Percentiles rank a stretch among this genome's conserved stretches.
Conservation (phyloP, 257 asterid species). For the Asclepias syriaca region DNA sequence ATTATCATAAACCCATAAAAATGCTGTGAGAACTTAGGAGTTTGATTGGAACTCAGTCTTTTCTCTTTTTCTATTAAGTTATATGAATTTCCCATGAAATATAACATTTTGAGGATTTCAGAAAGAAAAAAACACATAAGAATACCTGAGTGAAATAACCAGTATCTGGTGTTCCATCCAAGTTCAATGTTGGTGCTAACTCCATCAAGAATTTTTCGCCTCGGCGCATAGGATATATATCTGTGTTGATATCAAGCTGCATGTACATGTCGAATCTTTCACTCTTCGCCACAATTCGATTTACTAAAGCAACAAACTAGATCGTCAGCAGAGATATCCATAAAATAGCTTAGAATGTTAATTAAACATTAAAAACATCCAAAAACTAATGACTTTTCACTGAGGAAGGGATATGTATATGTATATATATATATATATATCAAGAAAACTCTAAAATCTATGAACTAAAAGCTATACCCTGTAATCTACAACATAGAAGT, state of each 20-base stretch:
- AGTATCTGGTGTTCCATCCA: conserved; percentile 93
- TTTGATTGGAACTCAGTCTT: background rate
- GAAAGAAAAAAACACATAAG: background rate
- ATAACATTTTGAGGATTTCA: background rate
- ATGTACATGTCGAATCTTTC: conserved; percentile 80
- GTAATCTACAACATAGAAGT: background rate
- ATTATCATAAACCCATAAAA: conserved; percentile 1
- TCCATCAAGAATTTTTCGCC: conserved; percentile 91
- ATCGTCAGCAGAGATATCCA: background rate
- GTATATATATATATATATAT: too few species aligned
- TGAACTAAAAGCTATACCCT: background rate
- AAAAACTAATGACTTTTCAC: background rate
- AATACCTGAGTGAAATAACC: conserved; percentile 78
- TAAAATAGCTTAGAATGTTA: background rate
- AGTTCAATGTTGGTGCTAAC: conserved; percentile 78
- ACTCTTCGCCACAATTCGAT: conserved; percentile 77
- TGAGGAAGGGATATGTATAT: background rate
- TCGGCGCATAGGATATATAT: conserved; percentile 61
- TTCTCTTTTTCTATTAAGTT: background rate
- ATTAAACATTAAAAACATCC: background rate
- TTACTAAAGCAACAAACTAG: conserved; percentile 30
- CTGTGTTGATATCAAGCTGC: conserved; percentile 74
- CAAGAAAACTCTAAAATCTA: background rate
- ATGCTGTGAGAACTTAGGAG: background rate
- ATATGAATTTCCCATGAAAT: background rate